These are phyloP conservation scores for Colletotrichum caudatum DNA, from an alignment of 2,329 filamentous ascomycete genomes.

Conservation along the genomic window DNA sequence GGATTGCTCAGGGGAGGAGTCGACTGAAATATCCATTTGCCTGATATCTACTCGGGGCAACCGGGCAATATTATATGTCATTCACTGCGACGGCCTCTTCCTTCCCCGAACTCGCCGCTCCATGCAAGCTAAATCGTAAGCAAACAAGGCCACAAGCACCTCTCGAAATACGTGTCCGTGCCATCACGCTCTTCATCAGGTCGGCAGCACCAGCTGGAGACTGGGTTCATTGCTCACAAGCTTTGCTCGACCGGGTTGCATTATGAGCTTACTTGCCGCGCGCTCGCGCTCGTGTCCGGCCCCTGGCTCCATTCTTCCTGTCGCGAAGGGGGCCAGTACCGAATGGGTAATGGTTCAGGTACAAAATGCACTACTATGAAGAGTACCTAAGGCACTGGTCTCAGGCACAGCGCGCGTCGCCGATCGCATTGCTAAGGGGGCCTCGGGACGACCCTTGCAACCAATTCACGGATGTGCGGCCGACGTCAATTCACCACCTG, in stretches of 20 bases:
- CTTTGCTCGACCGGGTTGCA: background rate
- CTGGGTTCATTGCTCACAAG: background rate
- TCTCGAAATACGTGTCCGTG: background rate
- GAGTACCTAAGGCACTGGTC: background rate
- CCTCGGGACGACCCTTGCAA: background rate
- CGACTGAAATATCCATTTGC: background rate
- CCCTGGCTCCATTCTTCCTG: background rate
- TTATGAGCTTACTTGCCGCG: background rate
- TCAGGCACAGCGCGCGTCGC: constrained; percentile 16
- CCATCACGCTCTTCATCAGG: background rate
- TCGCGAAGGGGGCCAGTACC: constrained; percentile 1
- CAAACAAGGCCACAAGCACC: background rate
- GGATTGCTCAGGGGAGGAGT: background rate
- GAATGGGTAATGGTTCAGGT: background rate
- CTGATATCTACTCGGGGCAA: background rate
- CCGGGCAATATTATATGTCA: background rate
- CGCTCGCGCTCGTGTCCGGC: background rate
- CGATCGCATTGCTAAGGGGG: constrained; percentile 4
- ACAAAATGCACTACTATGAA: background rate
- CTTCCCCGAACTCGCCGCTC: background rate
- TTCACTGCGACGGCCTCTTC: background rate
- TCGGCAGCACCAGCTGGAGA: background rate
- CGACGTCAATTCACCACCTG: constrained; percentile 6
- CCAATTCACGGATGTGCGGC: background rate
- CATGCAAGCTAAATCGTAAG: background rate